Base-by-base conservation (phyloP, 805 yeast genomes). In the Candida pseudofarinosa region DNA sequence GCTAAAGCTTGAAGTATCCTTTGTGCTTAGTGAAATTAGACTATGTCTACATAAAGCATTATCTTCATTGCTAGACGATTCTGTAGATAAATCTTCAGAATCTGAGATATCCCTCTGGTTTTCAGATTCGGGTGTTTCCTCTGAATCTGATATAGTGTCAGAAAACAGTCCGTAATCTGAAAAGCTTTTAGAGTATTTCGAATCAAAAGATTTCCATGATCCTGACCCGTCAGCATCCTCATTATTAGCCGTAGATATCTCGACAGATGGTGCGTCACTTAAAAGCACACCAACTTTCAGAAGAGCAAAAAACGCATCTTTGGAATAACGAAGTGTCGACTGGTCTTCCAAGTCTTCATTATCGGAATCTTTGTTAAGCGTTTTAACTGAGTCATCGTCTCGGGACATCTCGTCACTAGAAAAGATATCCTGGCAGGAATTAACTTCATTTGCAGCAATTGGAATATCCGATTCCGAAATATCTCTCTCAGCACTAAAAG, bases 11-110 rank as follows among this genome's bases (percentile, higher is more conserved):
- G 28, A 7, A 6, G 28, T 23, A 7, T 23, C 28, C 6, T 23
- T 6, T 6, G 28, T 23, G 10, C 10, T 10, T 23, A 23, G 6
- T 7, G 28, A 7, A 6, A 23, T 23, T 23, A 23, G 10, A 23
- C 28, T 7, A 23, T 6, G 28, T 10, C 28, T 23, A 10, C 28
- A 7, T 23, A 23, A 7, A 10, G 10, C 10, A 10, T 10, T 7
- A 7, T 23, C 28, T 23, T 23, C 28, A 23, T 23, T 10, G 6
- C 28, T 23, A 23, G 41, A 37, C 12, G 23, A 19, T 16, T 45
- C 42, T 12, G 35, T 43, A 1, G 56, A 55, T 23, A 51, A 35
- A 50, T 58, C 58, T 20, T 56, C 57, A 14, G 50, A 45, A 38
- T 43, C 53, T 12, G 46, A 42, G 6, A 43, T 31, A 16, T 48